Percentiles rank a stretch among this genome's conserved stretches.
Conservation (phyloP, 1,284 basidiomycete genomes). For the Veloboletus limbatus region DNA sequence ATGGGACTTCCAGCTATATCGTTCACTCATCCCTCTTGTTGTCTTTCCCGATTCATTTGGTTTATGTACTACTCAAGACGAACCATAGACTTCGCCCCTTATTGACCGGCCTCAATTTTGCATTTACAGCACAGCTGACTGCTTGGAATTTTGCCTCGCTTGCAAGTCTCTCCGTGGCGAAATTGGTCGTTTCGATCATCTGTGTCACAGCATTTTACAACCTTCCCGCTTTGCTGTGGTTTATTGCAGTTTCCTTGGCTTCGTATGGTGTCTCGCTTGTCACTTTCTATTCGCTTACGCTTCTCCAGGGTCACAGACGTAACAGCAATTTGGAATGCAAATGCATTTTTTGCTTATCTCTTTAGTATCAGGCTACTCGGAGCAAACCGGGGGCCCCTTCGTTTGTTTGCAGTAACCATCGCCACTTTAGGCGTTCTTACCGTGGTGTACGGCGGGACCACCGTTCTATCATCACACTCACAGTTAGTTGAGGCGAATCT, state of each 20-base stretch:
- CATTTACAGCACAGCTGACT: constrained; percentile 54
- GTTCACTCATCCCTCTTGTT: constrained; percentile 70
- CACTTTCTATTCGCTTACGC: constrained; percentile 12
- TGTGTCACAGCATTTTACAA: constrained; percentile 59
- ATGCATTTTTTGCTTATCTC: constrained; percentile 80
- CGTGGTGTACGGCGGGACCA: constrained; percentile 74
- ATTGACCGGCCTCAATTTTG: constrained; percentile 46
- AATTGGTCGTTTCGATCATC: constrained; percentile 45
- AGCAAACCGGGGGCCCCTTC: constrained; percentile 59
- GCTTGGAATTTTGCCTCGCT: constrained; percentile 26
- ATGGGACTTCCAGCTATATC: constrained; percentile 51
- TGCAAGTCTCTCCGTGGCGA: constrained; percentile 41
- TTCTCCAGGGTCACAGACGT: constrained; percentile 67
- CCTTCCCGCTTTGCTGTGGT: constrained; percentile 69
- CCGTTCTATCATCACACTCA: constrained; percentile 22
- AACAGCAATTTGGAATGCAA: constrained; percentile 83
- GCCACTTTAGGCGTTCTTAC: constrained; percentile 71
- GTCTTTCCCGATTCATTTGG: constrained; percentile 69
- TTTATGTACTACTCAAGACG: constrained; percentile 53
- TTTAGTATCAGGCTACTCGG: constrained; percentile 63
- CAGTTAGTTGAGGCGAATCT: constrained; percentile 19
- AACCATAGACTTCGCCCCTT: constrained; percentile 46
- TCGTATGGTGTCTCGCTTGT: constrained; percentile 51
- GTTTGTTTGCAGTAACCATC: constrained; percentile 66
- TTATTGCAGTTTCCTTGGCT: constrained; percentile 62